Evolutionary conservation across 306 rosid genomes (phyloP).

Genomic region (Cucurbita argyrosperma): DNA sequence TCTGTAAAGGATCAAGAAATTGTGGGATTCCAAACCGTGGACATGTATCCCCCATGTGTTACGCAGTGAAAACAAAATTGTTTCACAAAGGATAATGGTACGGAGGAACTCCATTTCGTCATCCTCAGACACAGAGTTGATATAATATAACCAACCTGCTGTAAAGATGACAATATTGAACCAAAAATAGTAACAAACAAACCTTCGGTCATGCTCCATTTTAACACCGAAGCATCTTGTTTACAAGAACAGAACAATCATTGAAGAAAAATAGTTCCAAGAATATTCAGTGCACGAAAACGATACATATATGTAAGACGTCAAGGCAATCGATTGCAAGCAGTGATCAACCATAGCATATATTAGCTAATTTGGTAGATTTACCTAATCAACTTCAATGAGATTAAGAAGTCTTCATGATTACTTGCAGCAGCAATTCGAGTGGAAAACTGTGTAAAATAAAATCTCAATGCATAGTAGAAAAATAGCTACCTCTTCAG

Average conservation of each 20-base stretch:
- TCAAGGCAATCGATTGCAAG: not conserved
- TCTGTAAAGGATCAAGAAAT: too few species aligned
- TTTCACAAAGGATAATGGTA: not conserved
- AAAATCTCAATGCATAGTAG: too few species aligned
- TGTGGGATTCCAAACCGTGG: too few species aligned
- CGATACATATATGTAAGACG: not conserved
- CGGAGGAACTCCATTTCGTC: not conserved
- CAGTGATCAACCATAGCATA: not conserved
- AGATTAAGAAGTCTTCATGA: not conserved
- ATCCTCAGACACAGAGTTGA: not conserved
- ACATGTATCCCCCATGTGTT: not conserved
- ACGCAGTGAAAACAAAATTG: not conserved
- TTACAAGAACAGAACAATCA: not conserved
- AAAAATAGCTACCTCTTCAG: not conserved
- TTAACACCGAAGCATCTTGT: not conserved
- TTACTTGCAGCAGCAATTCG: too few species aligned
- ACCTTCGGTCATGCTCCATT: not conserved
- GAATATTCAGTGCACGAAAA: not conserved
- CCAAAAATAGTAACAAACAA: not conserved
- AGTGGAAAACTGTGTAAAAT: too few species aligned
- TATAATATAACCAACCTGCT: not conserved
- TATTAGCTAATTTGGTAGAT: not conserved
- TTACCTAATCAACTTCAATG: not conserved
- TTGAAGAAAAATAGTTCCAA: not conserved
- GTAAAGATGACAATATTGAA: not conserved